Evolutionary conservation across 352 stramenopile genomes (phyloP).

Genomic region (Globisporangium apiculatum): DNA sequence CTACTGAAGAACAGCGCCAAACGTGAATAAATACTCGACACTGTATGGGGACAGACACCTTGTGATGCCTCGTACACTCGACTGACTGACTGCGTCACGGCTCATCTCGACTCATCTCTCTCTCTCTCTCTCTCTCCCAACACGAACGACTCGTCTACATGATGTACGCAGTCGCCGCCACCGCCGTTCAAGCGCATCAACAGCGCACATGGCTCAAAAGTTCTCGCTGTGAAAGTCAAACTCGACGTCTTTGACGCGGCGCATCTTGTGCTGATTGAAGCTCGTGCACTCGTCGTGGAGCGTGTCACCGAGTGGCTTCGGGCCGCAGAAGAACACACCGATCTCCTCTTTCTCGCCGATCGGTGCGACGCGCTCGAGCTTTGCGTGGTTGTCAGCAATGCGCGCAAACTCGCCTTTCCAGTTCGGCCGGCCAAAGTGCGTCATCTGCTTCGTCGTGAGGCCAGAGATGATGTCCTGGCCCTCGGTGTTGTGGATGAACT

Average conservation of each 20-base stretch:
- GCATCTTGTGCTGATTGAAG: conserved; percentile 43
- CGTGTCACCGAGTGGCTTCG: conserved; percentile 40
- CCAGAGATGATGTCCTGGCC: conserved; percentile 69
- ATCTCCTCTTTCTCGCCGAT: conserved; percentile 41
- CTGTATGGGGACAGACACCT: too few species aligned
- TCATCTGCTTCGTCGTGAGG: conserved; percentile 63
- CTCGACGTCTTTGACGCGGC: conserved; percentile 24
- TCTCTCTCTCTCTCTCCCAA: conserved; percentile 1
- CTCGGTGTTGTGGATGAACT: conserved; percentile 60
- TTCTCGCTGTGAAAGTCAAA: conserved; percentile 73
- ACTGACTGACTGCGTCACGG: too few species aligned
- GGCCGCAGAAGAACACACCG: conserved; percentile 15
- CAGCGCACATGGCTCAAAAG: conserved; percentile 22
- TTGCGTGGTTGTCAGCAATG: conserved; percentile 38
- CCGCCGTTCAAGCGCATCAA: too few species aligned
- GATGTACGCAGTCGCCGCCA: too few species aligned
- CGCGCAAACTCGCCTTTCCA: conserved; percentile 62
- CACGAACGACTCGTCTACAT: conserved; percentile 2
- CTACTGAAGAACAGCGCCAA: too few species aligned
- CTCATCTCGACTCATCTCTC: too few species aligned
- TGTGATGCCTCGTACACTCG: too few species aligned
- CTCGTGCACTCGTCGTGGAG: conserved; percentile 54
- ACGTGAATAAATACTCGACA: too few species aligned
- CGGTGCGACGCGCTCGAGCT: conserved; percentile 18
- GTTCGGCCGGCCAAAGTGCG: conserved; percentile 68